phyloP scores from a whole-genome alignment of 2,329 filamentous ascomycete species.

The Botrytis deweyae region DNA sequence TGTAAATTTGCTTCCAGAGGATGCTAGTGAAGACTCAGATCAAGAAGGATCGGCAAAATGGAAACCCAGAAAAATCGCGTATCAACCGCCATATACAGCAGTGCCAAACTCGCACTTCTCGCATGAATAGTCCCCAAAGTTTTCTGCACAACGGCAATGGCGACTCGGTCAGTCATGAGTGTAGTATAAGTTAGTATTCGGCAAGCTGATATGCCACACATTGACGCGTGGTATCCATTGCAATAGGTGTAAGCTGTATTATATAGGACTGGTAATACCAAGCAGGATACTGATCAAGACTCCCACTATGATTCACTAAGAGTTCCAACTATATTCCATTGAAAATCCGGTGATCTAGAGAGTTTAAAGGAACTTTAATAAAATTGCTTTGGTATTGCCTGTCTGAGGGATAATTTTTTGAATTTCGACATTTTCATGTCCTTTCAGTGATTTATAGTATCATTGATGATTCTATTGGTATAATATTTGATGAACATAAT shows the following conservation, averaged over 20 bases:
- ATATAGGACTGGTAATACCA: background rate
- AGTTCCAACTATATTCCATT: background rate
- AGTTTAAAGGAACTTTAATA: background rate
- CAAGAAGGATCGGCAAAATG: too few species aligned
- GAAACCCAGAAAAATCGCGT: fast-evolving
- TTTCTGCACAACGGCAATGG: background rate
- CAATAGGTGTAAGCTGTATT: background rate
- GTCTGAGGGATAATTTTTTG: background rate
- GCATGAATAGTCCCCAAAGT: background rate
- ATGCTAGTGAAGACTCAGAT: too few species aligned
- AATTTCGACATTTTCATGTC: background rate
- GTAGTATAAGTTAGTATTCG: background rate
- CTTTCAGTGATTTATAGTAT: background rate
- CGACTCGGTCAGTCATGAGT: background rate
- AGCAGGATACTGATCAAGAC: background rate
- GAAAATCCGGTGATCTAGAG: background rate
- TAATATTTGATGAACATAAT: background rate
- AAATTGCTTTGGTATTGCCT: background rate
- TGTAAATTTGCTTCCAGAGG: too few species aligned
- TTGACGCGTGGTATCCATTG: background rate
- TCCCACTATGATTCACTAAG: background rate
- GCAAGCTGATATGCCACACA: background rate
- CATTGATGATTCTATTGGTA: background rate
- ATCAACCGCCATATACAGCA: too few species aligned
- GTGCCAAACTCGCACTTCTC: too few species aligned